A percentile compares a stretch with the other conserved stretches of the same genome.
Conservation (phyloP, 495 filamentous ascomycete species). For the Hypoxylon perforatum region DNA sequence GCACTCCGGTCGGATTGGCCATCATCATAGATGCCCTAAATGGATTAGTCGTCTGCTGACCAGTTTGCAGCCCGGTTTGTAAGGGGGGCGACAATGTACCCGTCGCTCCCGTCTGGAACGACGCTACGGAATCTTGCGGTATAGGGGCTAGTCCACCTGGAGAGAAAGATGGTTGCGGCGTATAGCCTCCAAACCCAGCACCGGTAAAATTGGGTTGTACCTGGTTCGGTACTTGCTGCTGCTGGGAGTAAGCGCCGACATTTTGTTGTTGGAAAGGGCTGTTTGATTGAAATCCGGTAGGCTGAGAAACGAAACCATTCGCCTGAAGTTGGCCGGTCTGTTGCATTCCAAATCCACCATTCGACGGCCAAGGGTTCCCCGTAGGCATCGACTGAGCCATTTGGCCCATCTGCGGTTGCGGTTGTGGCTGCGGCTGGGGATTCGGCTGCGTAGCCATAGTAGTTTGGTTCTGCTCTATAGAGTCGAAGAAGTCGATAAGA, state of each 20-base stretch:
- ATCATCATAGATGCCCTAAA: constrained; percentile 88
- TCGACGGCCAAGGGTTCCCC: constrained; percentile 56
- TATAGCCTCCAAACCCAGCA: constrained; percentile 88
- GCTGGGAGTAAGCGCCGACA: constrained; percentile 63
- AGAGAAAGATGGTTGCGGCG: constrained; percentile 69
- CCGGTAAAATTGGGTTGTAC: constrained; percentile 70
- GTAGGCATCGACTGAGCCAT: constrained; percentile 49
- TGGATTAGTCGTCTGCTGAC: constrained; percentile 79
- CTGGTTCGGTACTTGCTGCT: constrained; percentile 60
- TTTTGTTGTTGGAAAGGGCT: constrained; percentile 59
- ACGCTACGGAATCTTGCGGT: constrained; percentile 71
- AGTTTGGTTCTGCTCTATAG: constrained; percentile 93
- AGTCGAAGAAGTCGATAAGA: constrained; percentile 98
- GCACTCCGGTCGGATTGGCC: constrained; percentile 60
- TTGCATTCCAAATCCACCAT: constrained; percentile 51
- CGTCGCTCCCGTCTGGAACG: constrained; percentile 54
- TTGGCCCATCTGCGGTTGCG: constrained; percentile 41
- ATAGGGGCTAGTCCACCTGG: constrained; percentile 66
- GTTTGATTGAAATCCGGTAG: constrained; percentile 61
- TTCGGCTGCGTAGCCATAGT: constrained; percentile 63
- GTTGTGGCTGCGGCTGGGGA: constrained; percentile 42
- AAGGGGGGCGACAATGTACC: constrained; percentile 46
- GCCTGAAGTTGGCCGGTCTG: constrained; percentile 57
- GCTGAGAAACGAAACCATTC: constrained; percentile 61
- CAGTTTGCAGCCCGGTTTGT: constrained; percentile 56